Base-by-base conservation (phyloP, 169 alveolate species). In the Sarcocystis neurona region DNA sequence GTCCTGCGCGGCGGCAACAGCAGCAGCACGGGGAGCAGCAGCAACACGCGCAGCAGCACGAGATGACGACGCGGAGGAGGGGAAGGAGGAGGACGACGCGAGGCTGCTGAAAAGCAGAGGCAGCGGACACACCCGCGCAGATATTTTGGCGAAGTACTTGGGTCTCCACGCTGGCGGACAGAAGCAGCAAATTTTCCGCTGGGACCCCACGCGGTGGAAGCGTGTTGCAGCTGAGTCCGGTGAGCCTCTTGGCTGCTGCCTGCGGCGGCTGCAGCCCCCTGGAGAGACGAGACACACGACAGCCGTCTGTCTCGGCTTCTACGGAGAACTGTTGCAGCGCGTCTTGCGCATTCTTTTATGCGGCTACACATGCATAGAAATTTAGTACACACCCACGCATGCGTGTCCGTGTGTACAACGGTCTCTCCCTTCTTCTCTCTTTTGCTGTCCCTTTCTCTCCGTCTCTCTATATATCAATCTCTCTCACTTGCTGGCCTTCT, bases 131-230 rank as follows among this genome's bases (percentile, higher is more conserved):
- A 48, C 41, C 43, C 34, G 27, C 20, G 39, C 50, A 6, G 58
- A 72, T n/a, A 34, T 43, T 18, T 32, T 72, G 39, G 82, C 82
- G 30, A 34, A 72, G 2, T 56, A 72, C 82, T 72, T 72, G 53
- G 6, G 53, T 39, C 82, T 72, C 4, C 39, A 3, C n/a, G 43
- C 82, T 2, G 82, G 82, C 50, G 27, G 6, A 10, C 82, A 48
- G 56, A n/a, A n/a, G n/a, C n/a, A n/a, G n/a, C n/a, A n/a, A n/a
- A n/a, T n/a, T n/a, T 72, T 72, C 82, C 34, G 41, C 5, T 72
- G 82, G 82, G 82, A 72, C 27, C 56, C n/a, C 18, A 4, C 4
- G 58, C 47, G 56, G 43, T 72, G 82, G 82, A n/a, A 43, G 37
- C 20, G 56, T 6, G 82, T 18, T 3, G 82, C 82, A 37, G 46